A percentile compares a stretch with the other conserved stretches of the same genome.
These are phyloP conservation scores for Daldinia sp. DNA, from an alignment of 2,329 filamentous ascomycete species.

Conservation along the genomic window DNA sequence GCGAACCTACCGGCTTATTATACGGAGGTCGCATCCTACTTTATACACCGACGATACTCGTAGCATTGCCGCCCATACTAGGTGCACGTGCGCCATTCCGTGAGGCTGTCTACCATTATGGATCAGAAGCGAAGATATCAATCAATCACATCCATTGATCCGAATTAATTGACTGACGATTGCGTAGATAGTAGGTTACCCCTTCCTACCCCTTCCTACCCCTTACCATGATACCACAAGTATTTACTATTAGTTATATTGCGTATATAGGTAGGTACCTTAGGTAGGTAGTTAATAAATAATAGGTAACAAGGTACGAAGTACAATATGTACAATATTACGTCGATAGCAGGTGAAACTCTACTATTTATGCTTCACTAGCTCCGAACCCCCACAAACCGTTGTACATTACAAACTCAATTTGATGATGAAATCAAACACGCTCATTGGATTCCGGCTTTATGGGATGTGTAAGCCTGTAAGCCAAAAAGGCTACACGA, in stretches of 20 bases:
- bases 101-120: background rate
- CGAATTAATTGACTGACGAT: background rate
- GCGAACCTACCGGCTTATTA: conserved; percentile 1
- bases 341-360: background rate
- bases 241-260: too few relatives aligned
- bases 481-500: background rate
- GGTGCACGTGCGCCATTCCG: background rate
- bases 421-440: conserved; percentile 13
- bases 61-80: background rate
- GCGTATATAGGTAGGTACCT: background rate
- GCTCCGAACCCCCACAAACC: background rate
- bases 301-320: background rate
- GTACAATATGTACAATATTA: background rate
- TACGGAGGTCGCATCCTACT: background rate
- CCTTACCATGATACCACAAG: background rate
- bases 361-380: background rate
- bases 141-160: conserved; percentile 13
- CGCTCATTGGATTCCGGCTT: conserved; percentile 27
- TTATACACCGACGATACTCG: background rate
- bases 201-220: too few relatives aligned
- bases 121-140: conserved; percentile 1
- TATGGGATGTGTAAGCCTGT: conserved; percentile 3
- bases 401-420: conserved; percentile 11
- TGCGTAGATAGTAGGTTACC: background rate
- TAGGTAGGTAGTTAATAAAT: background rate